A percentile compares a stretch with the other conserved stretches of the same genome.
Evolutionary conservation across 2,329 filamentous ascomycete genomes (phyloP).

Genomic region (Phyllosticta ampelicida): DNA sequence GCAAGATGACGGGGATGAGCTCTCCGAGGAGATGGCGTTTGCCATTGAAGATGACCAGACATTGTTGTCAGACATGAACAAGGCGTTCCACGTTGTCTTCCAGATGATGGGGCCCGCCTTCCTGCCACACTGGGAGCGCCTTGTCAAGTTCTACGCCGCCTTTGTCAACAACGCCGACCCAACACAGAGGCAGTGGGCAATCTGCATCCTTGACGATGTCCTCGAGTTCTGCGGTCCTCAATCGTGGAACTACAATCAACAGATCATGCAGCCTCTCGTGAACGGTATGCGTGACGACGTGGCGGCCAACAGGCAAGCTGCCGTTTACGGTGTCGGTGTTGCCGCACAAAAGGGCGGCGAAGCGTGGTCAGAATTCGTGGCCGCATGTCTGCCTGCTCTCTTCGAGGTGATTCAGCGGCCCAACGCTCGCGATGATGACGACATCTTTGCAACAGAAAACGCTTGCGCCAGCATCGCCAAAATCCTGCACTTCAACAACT

Average conservation of each 20-base stretch:
- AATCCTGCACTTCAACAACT: slow-evolving; percentile 81
- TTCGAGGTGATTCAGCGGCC: slow-evolving; percentile 76
- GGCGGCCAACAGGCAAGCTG: slow-evolving; percentile 87
- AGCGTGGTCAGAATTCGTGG: slow-evolving; percentile 79
- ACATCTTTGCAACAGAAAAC: slow-evolving; percentile 95
- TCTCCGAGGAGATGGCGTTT: slow-evolving; percentile 74
- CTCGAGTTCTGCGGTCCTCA: slow-evolving; percentile 90
- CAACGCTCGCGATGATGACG: slow-evolving; percentile 78
- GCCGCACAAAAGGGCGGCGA: slow-evolving; percentile 86
- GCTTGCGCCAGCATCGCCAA: slow-evolving; percentile 94
- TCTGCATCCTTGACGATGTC: slow-evolving; percentile 97
- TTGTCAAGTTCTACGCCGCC: slow-evolving; percentile 73
- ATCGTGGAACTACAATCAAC: slow-evolving; percentile 73
- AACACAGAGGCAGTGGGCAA: slow-evolving; percentile 94
- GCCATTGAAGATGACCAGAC: slow-evolving; percentile 97
- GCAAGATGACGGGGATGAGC: slow-evolving; percentile 80
- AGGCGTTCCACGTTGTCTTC: slow-evolving; percentile 97
- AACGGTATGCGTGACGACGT: slow-evolving; percentile 77
- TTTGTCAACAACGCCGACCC: slow-evolving; percentile 75
- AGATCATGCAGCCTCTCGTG: slow-evolving; percentile 79
- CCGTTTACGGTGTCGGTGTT: slow-evolving; percentile 90
- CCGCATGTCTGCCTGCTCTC: slow-evolving; percentile 65
- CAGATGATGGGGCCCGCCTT: slow-evolving; percentile 86
- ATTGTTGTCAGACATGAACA: slow-evolving; percentile 97
- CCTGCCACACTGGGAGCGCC: slow-evolving; percentile 74